Conservation (phyloP, 1,139 yeast genomes). For the Taphrina communis region DNA sequence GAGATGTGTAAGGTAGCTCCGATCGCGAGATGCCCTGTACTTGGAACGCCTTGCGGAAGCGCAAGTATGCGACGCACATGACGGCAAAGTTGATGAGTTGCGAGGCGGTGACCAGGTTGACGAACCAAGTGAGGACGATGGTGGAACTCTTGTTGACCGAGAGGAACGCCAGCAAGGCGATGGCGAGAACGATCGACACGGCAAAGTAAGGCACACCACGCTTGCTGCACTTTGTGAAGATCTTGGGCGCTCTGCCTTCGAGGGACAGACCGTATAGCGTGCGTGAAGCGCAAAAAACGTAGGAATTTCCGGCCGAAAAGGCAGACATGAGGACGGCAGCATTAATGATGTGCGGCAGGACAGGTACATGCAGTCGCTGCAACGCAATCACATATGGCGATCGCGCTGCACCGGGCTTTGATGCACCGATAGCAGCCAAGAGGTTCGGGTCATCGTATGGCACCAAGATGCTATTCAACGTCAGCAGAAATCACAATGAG, state of each 20-base stretch:
- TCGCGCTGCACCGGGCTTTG: conserved; percentile 56
- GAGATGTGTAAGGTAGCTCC: conserved; percentile 53
- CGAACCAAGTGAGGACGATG: conserved; percentile 79
- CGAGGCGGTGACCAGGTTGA: conserved; percentile 73
- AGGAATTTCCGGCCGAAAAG: conserved; percentile 75
- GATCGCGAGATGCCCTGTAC: conserved; percentile 45
- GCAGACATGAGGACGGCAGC: conserved; percentile 75
- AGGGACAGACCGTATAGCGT: conserved; percentile 64
- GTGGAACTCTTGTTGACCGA: conserved; percentile 68
- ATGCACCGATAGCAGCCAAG: conserved; percentile 48
- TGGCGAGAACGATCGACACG: conserved; percentile 56
- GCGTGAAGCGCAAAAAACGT: conserved; percentile 68
- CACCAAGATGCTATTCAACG: conserved; percentile 58
- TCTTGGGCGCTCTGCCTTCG: conserved; percentile 66
- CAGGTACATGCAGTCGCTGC: conserved; percentile 67
- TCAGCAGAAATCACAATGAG: too few species aligned
- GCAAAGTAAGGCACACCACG: conserved; percentile 64
- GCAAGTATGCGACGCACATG: conserved; percentile 56
- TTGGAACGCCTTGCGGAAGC: conserved; percentile 45
- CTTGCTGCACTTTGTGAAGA: conserved; percentile 62
- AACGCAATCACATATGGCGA: conserved; percentile 82
- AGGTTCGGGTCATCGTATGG: conserved; percentile 71
- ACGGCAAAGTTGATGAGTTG: conserved; percentile 61
- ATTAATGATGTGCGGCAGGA: conserved; percentile 73
- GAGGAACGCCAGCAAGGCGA: conserved; percentile 64